Percentiles rank a stretch among this genome's conserved stretches.
Conservation (phyloP, 805 yeast genomes). For the Hagleromyces aurorensis region DNA sequence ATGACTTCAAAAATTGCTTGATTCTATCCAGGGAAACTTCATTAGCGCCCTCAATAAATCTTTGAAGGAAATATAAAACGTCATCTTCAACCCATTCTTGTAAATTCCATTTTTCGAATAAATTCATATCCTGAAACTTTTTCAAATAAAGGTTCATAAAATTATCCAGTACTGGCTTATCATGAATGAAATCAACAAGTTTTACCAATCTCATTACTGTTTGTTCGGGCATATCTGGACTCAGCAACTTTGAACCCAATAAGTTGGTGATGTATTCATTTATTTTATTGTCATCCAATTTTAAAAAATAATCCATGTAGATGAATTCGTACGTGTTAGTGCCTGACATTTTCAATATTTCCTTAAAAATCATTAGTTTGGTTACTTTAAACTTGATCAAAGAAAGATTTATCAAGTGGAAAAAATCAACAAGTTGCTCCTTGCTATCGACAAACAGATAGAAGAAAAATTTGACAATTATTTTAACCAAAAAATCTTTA, state of each 20-base stretch:
- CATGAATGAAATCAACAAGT: conserved; percentile 13
- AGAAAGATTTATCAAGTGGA: conserved; percentile 1
- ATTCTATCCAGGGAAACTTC: too few relatives aligned
- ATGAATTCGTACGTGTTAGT: conserved; percentile 10
- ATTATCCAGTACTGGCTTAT: conserved; percentile 12
- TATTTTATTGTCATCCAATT: conserved; percentile 7
- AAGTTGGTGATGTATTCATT: conserved; percentile 16
- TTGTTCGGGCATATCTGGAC: conserved; percentile 10
- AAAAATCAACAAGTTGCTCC: conserved; percentile 3
- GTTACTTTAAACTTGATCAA: conserved; percentile 2
- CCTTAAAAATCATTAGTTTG: conserved; percentile 10
- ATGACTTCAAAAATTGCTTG: too few relatives aligned
- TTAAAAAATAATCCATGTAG: conserved; percentile 11
- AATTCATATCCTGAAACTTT: conserved; percentile 3
- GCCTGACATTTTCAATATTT: conserved; percentile 6
- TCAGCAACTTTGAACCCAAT: conserved; percentile 21
- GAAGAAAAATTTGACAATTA: too few relatives aligned
- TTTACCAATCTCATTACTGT: conserved; percentile 12
- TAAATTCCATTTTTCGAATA: conserved; percentile 7
- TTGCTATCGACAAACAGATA: conserved; percentile 3
- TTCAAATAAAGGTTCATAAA: conserved; percentile 11
- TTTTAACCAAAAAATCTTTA: too few relatives aligned
- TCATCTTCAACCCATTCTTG: conserved; percentile 11
- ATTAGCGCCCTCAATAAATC: too few relatives aligned
- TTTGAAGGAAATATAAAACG: conserved; percentile 8